phyloP scores from a whole-genome alignment of 2,329 filamentous ascomycete species.

The Epichloe sp. region DNA sequence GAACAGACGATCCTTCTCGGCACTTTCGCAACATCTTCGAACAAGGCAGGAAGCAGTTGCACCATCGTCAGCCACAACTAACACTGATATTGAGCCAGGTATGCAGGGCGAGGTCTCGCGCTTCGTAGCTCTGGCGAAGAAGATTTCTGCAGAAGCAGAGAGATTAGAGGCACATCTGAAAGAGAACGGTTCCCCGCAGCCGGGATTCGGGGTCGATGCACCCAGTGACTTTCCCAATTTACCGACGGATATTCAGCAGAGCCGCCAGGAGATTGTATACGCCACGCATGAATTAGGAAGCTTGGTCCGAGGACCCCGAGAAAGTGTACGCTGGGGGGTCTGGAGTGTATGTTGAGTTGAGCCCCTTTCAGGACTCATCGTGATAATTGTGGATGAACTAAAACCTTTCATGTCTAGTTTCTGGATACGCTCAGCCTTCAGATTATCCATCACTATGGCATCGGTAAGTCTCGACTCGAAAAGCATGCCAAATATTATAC shows the following conservation, averaged over 20 bases:
- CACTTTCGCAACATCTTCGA: conserved; percentile 13
- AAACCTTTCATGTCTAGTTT: conserved; percentile 21
- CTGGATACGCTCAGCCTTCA: conserved; percentile 37
- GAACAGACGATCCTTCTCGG: conserved; percentile 20
- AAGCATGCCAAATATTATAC: neutral
- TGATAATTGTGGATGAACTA: neutral
- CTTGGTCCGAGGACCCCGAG: conserved; percentile 35
- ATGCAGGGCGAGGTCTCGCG: conserved; percentile 17
- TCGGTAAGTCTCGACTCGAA: conserved; percentile 22
- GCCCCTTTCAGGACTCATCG: neutral
- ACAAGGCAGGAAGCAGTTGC: conserved; percentile 9
- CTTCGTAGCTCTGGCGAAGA: conserved; percentile 32
- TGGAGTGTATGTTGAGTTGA: conserved; percentile 31
- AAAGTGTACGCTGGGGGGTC: conserved; percentile 36
- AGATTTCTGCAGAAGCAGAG: conserved; percentile 34
- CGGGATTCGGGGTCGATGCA: conserved; percentile 31
- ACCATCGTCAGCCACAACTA: neutral
- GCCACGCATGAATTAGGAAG: conserved; percentile 34
- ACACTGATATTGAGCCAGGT: neutral
- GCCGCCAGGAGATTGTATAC: conserved; percentile 33
- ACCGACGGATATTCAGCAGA: conserved; percentile 30
- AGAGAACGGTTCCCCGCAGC: conserved; percentile 26
- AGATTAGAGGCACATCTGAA: conserved; percentile 35
- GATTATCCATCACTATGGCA: conserved; percentile 35
- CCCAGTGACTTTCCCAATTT: conserved; percentile 33